Conservation (phyloP, 129 eudicot species). For the Tagetes erecta region DNA sequence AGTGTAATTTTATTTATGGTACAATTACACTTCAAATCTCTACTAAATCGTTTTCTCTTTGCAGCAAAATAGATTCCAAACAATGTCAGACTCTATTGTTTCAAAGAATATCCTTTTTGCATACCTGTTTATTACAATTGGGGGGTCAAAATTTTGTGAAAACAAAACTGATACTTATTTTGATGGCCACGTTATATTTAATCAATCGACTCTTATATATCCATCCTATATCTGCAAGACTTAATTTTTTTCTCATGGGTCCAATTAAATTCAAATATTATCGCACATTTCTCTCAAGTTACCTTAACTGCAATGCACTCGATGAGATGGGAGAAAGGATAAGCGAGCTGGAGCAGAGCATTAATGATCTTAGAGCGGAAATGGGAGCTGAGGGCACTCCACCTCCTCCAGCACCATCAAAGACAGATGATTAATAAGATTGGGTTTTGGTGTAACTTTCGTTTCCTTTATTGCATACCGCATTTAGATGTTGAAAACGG, state of each 20-base stretch:
- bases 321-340: constrained; percentile 98
- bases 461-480: constrained; percentile 14
- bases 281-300: constrained; percentile 5
- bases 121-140: not conserved
- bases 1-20: not conserved
- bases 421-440: constrained; percentile 46
- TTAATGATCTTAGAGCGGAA: constrained; percentile 77
- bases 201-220: not conserved
- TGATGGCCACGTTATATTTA: not conserved
- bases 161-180: not conserved
- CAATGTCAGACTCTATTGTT: constrained; percentile 81
- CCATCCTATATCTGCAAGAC: not conserved
- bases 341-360: constrained; percentile 90
- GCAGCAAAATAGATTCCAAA: constrained; percentile 85
- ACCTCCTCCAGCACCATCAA: constrained; percentile 53
- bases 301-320: constrained; percentile 67
- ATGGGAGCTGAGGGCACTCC: constrained; percentile 89
- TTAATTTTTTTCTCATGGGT: not conserved
- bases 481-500: constrained; percentile 21
- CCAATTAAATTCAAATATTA: not conserved
- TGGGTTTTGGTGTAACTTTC: constrained; percentile 18
- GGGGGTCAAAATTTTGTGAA: not conserved
- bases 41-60: constrained; percentile 21
- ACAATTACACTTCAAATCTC: not conserved
- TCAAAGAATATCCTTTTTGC: constrained; percentile 73